Base-by-base conservation (phyloP, 176 grass and related monocot genomes). In the Dactylis glomerata region DNA sequence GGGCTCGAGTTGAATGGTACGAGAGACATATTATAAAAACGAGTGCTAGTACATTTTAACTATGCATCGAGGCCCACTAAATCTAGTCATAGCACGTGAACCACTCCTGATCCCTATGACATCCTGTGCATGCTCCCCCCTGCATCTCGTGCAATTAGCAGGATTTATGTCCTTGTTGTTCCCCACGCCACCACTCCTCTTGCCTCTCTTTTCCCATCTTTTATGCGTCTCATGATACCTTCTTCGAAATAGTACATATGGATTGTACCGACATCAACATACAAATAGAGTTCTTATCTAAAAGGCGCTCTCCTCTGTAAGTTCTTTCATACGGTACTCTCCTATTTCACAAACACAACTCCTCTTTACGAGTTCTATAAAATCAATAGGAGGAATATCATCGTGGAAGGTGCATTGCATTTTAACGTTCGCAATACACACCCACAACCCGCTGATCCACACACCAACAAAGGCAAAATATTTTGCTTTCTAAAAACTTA, bases 11-110 rank as follows among this genome's bases (percentile, higher is more conserved):
- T 28, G 24, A 59, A 81, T 61, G 77, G 61, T 77, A 64, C 23
- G 41, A 13, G 3, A 61, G 12, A 61, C 26, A 10, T 5, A 61
- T 61, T 61, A 27, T 79, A 15, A 54, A 67, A 36, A 33, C 31
- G 31, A 75, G 40, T 42, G 10, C 8, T 38, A 28, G 58, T 51
- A 82, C 78, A 52, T 34, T 63, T 85, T 77, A 85, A 86, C 83
- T 78, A 78, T 78, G 42, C 64, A 65, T 79, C 45, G 86, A 78
- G 88, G 54, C 79, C 78, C 73, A 37, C 83, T 82, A 78, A 86
- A 83, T 86, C 79, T 66, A 90, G 64, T 42, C 79, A 45, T 82
- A 47, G 55, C 79, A 86, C 68, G 83, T 86, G 79, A 82, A 65
- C 64, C 54, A 77, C 11, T 78, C 73, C 79, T 86, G 55, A 82